phyloP scores from a whole-genome alignment of 1,284 basidiomycete species.

The Malassezia dermatis region DNA sequence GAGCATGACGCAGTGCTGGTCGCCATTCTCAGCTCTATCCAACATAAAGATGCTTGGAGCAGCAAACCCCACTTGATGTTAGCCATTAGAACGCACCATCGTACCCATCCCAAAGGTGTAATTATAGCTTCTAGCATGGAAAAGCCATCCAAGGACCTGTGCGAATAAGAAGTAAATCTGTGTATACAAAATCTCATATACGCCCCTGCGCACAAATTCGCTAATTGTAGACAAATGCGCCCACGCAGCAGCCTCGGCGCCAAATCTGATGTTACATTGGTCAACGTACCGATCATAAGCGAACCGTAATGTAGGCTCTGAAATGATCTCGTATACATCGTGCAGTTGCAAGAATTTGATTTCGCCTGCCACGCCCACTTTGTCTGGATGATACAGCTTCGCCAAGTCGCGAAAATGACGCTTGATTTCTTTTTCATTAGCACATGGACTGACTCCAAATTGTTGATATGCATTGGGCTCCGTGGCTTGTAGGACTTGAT shows the following conservation, averaged over 20 bases:
- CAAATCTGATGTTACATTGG: background rate
- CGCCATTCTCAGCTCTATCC: background rate
- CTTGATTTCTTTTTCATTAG: constrained; percentile 5
- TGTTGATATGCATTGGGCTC: background rate
- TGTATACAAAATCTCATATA: background rate
- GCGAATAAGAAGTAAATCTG: background rate
- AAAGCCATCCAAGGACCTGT: background rate
- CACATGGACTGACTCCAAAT: background rate
- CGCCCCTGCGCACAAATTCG: constrained; percentile 6
- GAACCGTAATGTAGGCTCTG: constrained; percentile 3
- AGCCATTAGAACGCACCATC: background rate
- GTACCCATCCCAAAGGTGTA: background rate
- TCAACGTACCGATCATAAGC: constrained; percentile 7
- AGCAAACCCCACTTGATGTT: constrained; percentile 5
- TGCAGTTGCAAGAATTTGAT: constrained; percentile 5
- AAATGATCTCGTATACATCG: background rate
- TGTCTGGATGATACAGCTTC: constrained; percentile 14
- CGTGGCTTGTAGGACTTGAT: background rate
- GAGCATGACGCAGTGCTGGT: background rate
- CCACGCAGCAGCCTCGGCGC: background rate
- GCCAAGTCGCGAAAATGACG: constrained; percentile 7
- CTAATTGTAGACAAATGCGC: background rate
- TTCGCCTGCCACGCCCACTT: constrained; percentile 4
- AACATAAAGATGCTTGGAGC: background rate
- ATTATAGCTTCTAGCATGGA: background rate